These are phyloP conservation scores for Persicaria maculosa DNA, from an alignment of 148 eudicot species.

Conservation along the genomic window DNA sequence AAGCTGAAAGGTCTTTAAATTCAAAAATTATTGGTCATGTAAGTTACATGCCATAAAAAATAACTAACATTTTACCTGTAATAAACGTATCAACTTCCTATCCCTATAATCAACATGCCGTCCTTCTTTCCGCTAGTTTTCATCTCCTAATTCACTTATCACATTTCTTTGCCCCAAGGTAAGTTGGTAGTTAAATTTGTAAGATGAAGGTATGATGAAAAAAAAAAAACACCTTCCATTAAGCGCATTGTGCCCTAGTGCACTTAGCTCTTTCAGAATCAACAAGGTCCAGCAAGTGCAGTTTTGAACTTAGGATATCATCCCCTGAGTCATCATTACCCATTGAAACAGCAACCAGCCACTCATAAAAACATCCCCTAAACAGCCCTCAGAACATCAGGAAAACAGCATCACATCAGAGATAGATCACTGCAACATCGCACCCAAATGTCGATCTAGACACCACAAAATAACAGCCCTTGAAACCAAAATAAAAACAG, in stretches of 20 bases:
- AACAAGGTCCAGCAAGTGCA: conserved; percentile 92
- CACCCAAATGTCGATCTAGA: too few relatives aligned
- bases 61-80: conserved; percentile 42
- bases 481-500: too few relatives aligned
- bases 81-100: conserved; percentile 85
- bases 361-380: too few relatives aligned
- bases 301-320: conserved; percentile 78
- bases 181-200: neutral
- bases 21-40: neutral
- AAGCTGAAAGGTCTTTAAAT: too few relatives aligned
- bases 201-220: neutral
- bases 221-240: conserved; percentile 68
- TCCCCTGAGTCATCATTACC: conserved; percentile 44
- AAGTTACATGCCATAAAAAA: neutral
- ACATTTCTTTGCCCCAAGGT: conserved; percentile 34
- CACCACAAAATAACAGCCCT: too few relatives aligned
- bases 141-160: conserved; percentile 95
- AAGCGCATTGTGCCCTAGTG: conserved; percentile 91
- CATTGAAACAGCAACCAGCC: too few relatives aligned
- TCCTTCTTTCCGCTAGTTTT: conserved; percentile 90
- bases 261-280: conserved; percentile 97
- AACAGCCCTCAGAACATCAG: too few relatives aligned
- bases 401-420: too few relatives aligned
- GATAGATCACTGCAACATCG: too few relatives aligned
- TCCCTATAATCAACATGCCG: conserved; percentile 96